These are phyloP conservation scores for Mycena pura DNA, from an alignment of 768 basidiomycete genomes.

Conservation along the genomic window DNA sequence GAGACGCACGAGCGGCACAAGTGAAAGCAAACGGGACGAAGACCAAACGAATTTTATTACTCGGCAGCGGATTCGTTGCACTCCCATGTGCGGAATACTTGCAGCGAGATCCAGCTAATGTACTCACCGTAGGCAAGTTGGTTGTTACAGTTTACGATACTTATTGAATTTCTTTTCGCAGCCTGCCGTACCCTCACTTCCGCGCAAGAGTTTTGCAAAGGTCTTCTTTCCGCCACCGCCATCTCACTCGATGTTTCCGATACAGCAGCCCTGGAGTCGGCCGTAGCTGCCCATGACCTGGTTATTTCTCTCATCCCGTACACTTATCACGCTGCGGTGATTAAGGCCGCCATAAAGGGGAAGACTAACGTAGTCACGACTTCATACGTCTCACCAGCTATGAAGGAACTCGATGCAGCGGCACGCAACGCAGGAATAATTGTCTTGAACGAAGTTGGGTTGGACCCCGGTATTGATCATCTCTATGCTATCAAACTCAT, in stretches of 20 bases:
- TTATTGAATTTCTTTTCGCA: slow-evolving; percentile 34
- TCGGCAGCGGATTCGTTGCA: slow-evolving; percentile 96
- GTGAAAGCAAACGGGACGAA: slow-evolving; percentile 41
- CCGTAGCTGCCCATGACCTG: slow-evolving; percentile 86
- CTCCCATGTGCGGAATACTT: slow-evolving; percentile 97
- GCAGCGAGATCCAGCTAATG: slow-evolving; percentile 78
- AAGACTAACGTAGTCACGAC: slow-evolving; percentile 97
- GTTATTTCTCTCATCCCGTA: slow-evolving; percentile 98
- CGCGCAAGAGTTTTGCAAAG: slow-evolving; percentile 71
- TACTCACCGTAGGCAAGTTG: slow-evolving; percentile 80
- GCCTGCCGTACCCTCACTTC: slow-evolving; percentile 88
- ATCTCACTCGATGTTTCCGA: slow-evolving; percentile 84
- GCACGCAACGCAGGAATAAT: slow-evolving; percentile 89
- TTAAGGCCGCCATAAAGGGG: slow-evolving; percentile 87
- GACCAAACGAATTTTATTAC: slow-evolving; percentile 77
- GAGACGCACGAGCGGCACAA: slow-evolving; percentile 55
- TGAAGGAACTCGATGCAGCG: slow-evolving; percentile 83
- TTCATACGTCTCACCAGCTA: slow-evolving; percentile 90
- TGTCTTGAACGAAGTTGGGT: slow-evolving; percentile 97
- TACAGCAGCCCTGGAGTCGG: slow-evolving; percentile 74
- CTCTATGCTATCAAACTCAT: slow-evolving; percentile 95
- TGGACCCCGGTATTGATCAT: slow-evolving; percentile 96
- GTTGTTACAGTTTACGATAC: background rate
- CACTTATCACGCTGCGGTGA: slow-evolving; percentile 87
- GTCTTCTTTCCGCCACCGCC: slow-evolving; percentile 73